Conservation (phyloP, 2,329 filamentous ascomycete genomes). For the Hymenoscyphus infarciens region DNA sequence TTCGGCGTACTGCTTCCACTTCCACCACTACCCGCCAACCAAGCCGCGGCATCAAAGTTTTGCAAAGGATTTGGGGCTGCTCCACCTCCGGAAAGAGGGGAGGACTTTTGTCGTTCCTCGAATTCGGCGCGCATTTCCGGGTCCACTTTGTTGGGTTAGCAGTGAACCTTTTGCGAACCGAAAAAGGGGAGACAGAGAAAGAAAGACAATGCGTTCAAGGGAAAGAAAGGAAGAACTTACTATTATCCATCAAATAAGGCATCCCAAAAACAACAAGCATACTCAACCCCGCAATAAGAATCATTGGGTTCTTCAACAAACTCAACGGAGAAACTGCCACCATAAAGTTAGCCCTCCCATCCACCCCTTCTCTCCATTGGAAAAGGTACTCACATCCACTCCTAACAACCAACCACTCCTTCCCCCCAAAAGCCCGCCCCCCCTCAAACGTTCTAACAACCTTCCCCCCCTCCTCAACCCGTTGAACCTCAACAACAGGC, state of each 20-base stretch:
- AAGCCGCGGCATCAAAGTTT: slow-evolving; percentile 65
- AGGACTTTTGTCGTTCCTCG: slow-evolving; percentile 80
- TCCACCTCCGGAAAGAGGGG: slow-evolving; percentile 59
- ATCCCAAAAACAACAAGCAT: slow-evolving; percentile 84
- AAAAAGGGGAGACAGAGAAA: not conserved
- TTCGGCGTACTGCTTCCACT: slow-evolving; percentile 27
- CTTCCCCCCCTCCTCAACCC: slow-evolving; percentile 35
- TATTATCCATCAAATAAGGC: slow-evolving; percentile 94
- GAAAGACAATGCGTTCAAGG: slow-evolving; percentile 2
- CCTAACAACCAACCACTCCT: slow-evolving; percentile 75
- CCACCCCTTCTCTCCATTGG: not conserved
- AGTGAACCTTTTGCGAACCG: not conserved
- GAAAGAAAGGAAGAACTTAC: slow-evolving; percentile 52
- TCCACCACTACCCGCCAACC: slow-evolving; percentile 54
- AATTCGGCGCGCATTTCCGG: slow-evolving; percentile 93
- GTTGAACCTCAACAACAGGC: slow-evolving; percentile 47
- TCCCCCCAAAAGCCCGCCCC: slow-evolving; percentile 49
- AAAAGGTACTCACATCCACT: slow-evolving; percentile 61
- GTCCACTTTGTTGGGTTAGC: slow-evolving; percentile 64
- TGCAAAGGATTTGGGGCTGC: slow-evolving; percentile 47
- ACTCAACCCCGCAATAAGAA: slow-evolving; percentile 81
- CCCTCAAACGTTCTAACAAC: slow-evolving; percentile 35
- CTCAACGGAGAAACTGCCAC: slow-evolving; percentile 70
- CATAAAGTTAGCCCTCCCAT: slow-evolving; percentile 1
- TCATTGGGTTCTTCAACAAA: slow-evolving; percentile 94